Evolutionary conservation across 768 basidiomycete species (phyloP).

Genomic region (Panaeolus cyanescens): DNA sequence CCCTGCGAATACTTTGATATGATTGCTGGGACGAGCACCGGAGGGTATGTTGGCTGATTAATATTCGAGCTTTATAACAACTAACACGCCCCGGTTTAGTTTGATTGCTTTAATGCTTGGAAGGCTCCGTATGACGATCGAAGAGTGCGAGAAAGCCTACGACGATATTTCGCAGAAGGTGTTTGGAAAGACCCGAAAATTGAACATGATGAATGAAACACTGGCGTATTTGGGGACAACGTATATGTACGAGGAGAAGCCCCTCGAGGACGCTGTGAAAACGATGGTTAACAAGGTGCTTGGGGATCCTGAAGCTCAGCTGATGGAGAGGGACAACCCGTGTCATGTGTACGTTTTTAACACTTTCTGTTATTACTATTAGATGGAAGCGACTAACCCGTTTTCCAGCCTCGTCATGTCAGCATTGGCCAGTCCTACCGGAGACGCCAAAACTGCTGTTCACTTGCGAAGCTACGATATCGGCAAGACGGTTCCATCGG

Average conservation of each 20-base stretch:
- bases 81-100: too few species aligned
- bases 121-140: slow-evolving; percentile 33
- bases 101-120: slow-evolving; percentile 39
- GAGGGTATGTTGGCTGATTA: slow-evolving; percentile 22
- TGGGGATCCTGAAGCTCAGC: background rate
- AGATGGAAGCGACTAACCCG: too few species aligned
- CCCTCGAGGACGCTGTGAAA: background rate
- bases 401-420: background rate
- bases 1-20: slow-evolving; percentile 35
- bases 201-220: background rate
- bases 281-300: background rate
- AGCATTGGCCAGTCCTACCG: background rate
- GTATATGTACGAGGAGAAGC: background rate
- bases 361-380: too few species aligned
- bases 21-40: slow-evolving; percentile 34
- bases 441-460: background rate
- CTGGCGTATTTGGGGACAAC: background rate
- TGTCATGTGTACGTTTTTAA: background rate
- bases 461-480: background rate
- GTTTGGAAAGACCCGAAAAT: background rate
- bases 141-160: slow-evolving; percentile 5
- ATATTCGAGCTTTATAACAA: background rate
- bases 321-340: background rate
- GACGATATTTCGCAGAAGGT: background rate
- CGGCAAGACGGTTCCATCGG: background rate